Conservation (phyloP, 2,329 filamentous ascomycete species). For the Knoxdaviesia proteae region DNA sequence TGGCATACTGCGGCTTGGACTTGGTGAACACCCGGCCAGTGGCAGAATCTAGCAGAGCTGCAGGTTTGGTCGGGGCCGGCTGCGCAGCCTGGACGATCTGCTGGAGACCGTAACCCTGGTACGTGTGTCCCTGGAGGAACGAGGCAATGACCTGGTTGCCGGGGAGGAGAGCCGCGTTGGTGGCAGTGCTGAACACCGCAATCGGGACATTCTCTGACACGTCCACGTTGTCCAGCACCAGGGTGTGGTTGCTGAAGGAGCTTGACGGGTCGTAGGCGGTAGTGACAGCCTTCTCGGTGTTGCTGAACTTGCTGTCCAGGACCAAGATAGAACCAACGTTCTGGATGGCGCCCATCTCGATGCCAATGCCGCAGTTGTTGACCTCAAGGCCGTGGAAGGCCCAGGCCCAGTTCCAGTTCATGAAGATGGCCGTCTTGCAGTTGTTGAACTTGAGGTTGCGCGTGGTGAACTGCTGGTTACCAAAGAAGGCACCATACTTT, state of each 20-base stretch:
- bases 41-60: constrained; percentile 35
- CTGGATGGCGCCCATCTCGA: constrained; percentile 55
- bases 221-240: constrained; percentile 80
- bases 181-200: constrained; percentile 41
- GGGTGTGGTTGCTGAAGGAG: constrained; percentile 52
- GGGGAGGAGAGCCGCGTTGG: constrained; percentile 37
- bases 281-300: constrained; percentile 56
- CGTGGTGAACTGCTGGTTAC: constrained; percentile 73
- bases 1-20: constrained; percentile 75
- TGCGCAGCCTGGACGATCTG: constrained; percentile 39
- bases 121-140: constrained; percentile 65
- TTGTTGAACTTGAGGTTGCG: constrained; percentile 66
- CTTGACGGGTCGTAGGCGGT: constrained; percentile 48
- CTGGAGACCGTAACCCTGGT: constrained; percentile 26
- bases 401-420: constrained; percentile 90
- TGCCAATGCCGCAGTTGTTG: constrained; percentile 51
- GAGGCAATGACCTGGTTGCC: constrained; percentile 49
- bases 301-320: constrained; percentile 58
- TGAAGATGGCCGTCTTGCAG: constrained; percentile 64
- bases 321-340: constrained; percentile 72
- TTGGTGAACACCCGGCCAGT: constrained; percentile 58
- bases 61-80: constrained; percentile 37
- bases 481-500: constrained; percentile 55
- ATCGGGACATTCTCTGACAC: constrained; percentile 45
- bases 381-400: constrained; percentile 57